Evolutionary conservation across 495 filamentous ascomycete species (phyloP).

Genomic region (Entonaema liquescens): DNA sequence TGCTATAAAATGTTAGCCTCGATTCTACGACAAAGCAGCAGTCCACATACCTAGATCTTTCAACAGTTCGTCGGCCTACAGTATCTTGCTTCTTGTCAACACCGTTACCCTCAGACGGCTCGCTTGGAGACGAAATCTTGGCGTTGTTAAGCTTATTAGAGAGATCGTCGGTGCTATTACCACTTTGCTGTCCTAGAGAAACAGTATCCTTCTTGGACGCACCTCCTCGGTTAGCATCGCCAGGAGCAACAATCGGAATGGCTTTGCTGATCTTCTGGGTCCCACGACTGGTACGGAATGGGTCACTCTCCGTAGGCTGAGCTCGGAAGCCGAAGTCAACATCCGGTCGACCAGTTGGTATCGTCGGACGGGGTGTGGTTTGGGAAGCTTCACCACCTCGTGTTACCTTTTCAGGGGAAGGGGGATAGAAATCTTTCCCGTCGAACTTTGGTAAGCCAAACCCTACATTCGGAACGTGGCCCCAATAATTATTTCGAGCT

Average conservation of each 20-base stretch:
- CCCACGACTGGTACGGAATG: slow-evolving; percentile 47
- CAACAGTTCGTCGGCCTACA: slow-evolving; percentile 23
- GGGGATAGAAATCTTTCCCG: slow-evolving; percentile 64
- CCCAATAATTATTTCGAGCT: slow-evolving; percentile 62
- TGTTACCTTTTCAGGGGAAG: slow-evolving; percentile 56
- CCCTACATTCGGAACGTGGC: slow-evolving; percentile 51
- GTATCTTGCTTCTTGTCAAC: slow-evolving; percentile 16
- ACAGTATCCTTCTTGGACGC: neutral
- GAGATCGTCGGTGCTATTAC: neutral
- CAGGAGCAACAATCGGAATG: slow-evolving; percentile 45
- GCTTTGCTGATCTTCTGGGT: slow-evolving; percentile 43
- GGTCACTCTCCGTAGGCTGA: slow-evolving; percentile 45
- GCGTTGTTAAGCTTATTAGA: neutral
- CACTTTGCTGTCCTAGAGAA: neutral
- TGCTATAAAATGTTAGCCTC: slow-evolving; percentile 33
- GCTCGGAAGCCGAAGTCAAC: slow-evolving; percentile 31
- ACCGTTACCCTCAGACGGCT: neutral
- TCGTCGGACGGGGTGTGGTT: neutral
- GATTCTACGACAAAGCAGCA: neutral
- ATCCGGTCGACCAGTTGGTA: slow-evolving; percentile 16
- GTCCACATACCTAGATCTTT: slow-evolving; percentile 43
- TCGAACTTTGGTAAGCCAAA: slow-evolving; percentile 64
- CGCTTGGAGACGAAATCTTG: slow-evolving; percentile 10
- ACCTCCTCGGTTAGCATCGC: slow-evolving; percentile 15
- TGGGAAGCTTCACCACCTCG: slow-evolving; percentile 2